Evolutionary conservation across 139 green algal genomes (phyloP), one percentile per base, ranked within the genome.

Genomic region (Eudorina sp.): DNA sequence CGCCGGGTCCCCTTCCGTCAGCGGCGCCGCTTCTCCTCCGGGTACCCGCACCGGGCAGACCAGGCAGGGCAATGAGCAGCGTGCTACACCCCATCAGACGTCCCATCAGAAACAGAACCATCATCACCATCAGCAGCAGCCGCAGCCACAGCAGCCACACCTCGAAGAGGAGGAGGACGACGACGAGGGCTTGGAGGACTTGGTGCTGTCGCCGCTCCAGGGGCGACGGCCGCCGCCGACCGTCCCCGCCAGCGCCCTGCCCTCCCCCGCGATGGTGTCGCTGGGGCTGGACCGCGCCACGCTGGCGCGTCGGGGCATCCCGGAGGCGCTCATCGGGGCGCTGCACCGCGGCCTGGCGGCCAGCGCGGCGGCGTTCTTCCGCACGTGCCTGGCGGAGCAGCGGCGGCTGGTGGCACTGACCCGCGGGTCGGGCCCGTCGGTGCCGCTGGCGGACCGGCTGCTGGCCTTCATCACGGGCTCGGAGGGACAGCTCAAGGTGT

Each of bases 391-490:
- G 34, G 68, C 68, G 23, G 83, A 88, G 83, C 83, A 53, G 83
- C 68, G 68, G 48, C 69, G 69, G 36, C 83, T 88, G 66, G 83
- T 72, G 68, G 83, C 27, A 40, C 83, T 88, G 83, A 46, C 38
- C 34, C n/a, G 19, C 11, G 83, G 68, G 45, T 79, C 60, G 43
- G 83, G 83, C 18, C 68, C 51, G 36, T 25, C 11, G 36, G 83
- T 88, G 68, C 83, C 83, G 66, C 66, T 88, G 68, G 68, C 83
- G 18, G 83, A 88, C 83, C 46, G 83, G 9, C 36, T 88, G 68
- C 68, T 88, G 46, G 83, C 83, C 36, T 88, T 82, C 69, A 43
- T 88, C 34, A 88, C 83, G 0, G 83, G 83, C 48, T 36, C 27
- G 25, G 83, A 88, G 83, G 38, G 25, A 5, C 48, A 81, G 48